phyloP scores from a whole-genome alignment of 2,329 filamentous ascomycete genomes.

The Exophiala bonariae region DNA sequence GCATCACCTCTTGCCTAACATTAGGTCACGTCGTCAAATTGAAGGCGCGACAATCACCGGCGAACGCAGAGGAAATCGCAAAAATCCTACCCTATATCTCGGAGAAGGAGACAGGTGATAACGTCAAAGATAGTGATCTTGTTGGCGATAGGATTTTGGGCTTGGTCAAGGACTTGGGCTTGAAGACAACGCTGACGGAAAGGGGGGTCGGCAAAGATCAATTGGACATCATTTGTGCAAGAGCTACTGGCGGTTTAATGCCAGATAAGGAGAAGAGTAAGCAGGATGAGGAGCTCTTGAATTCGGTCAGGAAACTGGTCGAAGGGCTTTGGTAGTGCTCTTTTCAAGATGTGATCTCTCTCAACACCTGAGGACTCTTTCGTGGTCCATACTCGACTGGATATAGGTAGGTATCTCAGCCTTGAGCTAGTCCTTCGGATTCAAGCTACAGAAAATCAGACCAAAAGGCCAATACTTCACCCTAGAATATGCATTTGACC shows the following conservation, averaged over 20 bases:
- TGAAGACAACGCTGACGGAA: slow-evolving; percentile 26
- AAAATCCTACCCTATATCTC: slow-evolving; percentile 29
- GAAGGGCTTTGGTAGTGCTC: slow-evolving; percentile 16
- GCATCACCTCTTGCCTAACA: slow-evolving; percentile 56
- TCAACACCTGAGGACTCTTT: too few relatives aligned
- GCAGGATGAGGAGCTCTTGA: slow-evolving; percentile 19
- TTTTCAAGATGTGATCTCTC: too few relatives aligned
- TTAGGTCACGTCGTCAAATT: slow-evolving; percentile 56
- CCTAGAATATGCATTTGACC: too few relatives aligned
- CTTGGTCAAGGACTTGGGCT: slow-evolving; percentile 26
- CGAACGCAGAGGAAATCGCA: slow-evolving; percentile 38
- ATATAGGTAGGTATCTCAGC: too few relatives aligned
- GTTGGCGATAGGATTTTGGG: slow-evolving; percentile 26
- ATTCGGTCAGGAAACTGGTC: slow-evolving; percentile 18
- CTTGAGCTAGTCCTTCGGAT: too few relatives aligned
- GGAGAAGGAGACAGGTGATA: slow-evolving; percentile 22
- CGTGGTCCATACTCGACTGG: too few relatives aligned
- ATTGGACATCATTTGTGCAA: slow-evolving; percentile 23
- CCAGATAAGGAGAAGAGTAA: slow-evolving; percentile 15
- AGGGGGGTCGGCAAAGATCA: slow-evolving; percentile 27
- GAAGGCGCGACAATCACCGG: slow-evolving; percentile 46
- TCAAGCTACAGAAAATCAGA: too few relatives aligned
- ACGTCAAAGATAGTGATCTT: slow-evolving; percentile 22
- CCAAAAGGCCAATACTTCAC: too few relatives aligned
- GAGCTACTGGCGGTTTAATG: slow-evolving; percentile 25